Conservation (phyloP, 805 yeast species). For the Yamadazyma insecticola region DNA sequence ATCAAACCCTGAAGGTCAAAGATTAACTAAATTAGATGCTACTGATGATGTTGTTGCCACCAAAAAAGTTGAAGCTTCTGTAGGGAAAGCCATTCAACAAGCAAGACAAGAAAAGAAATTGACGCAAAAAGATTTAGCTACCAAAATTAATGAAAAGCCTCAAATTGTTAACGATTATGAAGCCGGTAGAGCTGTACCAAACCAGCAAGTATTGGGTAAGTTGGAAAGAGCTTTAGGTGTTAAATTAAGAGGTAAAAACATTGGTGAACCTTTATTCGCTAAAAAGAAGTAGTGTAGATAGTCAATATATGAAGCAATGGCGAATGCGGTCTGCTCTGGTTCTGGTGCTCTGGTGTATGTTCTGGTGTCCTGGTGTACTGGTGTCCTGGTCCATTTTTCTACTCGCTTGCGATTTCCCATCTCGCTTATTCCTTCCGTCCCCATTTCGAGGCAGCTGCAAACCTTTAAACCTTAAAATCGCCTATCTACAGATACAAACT, state of each 20-base stretch:
- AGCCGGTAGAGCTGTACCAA: conserved; percentile 93
- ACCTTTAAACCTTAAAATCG: too few species aligned
- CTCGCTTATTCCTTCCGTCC: too few species aligned
- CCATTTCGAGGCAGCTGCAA: too few species aligned
- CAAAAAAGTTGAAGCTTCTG: conserved; percentile 75
- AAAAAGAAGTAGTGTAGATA: conserved; percentile 48
- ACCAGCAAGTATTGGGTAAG: conserved; percentile 90
- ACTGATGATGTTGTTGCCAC: conserved; percentile 91
- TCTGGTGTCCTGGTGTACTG: too few species aligned
- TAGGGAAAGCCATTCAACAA: conserved; percentile 81
- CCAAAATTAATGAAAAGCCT: conserved; percentile 93
- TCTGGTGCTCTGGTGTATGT: too few species aligned
- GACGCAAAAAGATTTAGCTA: conserved; percentile 95
- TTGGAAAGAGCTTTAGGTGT: conserved; percentile 92
- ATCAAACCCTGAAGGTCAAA: conserved; percentile 86
- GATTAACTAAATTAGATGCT: conserved; percentile 89
- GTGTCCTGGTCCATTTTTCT: too few species aligned
- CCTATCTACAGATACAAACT: too few species aligned
- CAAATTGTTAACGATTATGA: conserved; percentile 94
- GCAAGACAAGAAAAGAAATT: conserved; percentile 85
- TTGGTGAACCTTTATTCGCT: conserved; percentile 79
- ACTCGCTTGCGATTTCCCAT: too few species aligned
- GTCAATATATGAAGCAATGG: neutral
- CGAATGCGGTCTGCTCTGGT: too few species aligned
- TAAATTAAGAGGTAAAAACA: conserved; percentile 91